Conservation (phyloP, 108 stramenopile genomes). For the Nitzschia sp. region DNA sequence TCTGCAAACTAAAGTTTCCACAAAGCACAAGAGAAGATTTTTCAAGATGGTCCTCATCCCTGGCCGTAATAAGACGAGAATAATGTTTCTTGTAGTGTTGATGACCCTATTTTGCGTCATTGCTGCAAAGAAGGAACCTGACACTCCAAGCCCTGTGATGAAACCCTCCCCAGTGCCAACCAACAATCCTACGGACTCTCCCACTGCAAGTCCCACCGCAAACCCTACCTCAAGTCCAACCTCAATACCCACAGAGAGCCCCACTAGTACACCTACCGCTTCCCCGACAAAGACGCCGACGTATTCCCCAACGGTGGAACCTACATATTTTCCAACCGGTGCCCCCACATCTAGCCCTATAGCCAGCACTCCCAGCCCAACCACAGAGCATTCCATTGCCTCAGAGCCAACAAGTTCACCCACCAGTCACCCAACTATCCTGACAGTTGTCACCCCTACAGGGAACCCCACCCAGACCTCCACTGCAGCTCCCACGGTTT, state of each 20-base stretch:
- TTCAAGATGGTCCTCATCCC: no score
- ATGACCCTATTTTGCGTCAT: no score
- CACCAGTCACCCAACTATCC: background rate
- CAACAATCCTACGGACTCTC: conserved; percentile 1
- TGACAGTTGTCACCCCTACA: background rate
- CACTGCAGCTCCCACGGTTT: background rate
- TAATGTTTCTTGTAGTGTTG: no score
- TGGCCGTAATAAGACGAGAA: no score
- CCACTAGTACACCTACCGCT: background rate
- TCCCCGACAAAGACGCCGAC: conserved; percentile 5
- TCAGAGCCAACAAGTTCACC: background rate
- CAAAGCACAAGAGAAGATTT: no score
- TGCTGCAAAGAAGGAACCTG: background rate
- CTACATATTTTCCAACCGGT: no score
- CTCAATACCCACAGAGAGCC: no score
- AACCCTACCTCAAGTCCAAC: conserved; percentile 6
- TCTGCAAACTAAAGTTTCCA: no score
- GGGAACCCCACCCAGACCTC: background rate
- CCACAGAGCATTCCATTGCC: background rate
- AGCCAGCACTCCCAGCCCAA: no score
- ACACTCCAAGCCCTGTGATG: background rate
- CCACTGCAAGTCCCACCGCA: conserved; percentile 2
- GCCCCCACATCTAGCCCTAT: no score
- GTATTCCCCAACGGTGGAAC: background rate
- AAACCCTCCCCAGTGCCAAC: background rate